Evolutionary conservation across 140 eudicot species (phyloP), one percentile per base, ranked within the genome.

Genomic region (Flaveria floridana): DNA sequence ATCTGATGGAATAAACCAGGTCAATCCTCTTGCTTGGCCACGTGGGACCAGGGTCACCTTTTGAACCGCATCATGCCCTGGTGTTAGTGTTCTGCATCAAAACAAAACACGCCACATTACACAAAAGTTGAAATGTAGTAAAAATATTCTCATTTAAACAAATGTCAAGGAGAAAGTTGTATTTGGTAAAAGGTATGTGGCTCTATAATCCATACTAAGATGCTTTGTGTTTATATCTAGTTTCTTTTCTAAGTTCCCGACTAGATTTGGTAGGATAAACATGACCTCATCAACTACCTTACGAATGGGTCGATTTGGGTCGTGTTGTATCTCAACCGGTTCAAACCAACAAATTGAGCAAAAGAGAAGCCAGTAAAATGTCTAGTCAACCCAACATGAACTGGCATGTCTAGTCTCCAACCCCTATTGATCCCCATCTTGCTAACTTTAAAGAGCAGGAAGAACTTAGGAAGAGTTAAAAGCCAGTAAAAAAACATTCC

Each of bases 31-130:
- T 37, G 98, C 97, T 73, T 89, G 98, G 82, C 98, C 98, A 82
- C 98, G 98, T 42, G 98, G 98, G 76, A 90, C 83, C 37, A 93
- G 79, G 72, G 98, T 93, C 37, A 90, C 98, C 88, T 93, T 93
- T 55, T 93, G 98, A 69, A 93, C 98, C 4, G 98, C 88, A 78
- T 89, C 97, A 65, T 90, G 97, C 71, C 98, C 98, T 7, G 98
- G 98, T 34, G 98, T 89, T 20, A 90, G 83, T 78, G 97, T 90
- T 85, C 96, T 92, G 87, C 89, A 76, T 61, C 69, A 41, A 51
- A 79, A 16, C 72, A 19, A 42, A 47, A 68, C 5, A 14, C 15
- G 26, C 25, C 21, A 65, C 3, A 14, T 79, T 41, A 59, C 8
- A 25, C 68, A n/a, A 61, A 25, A 61, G 20, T 26, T 61, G 44